These are phyloP conservation scores for Halophytophthora batemanensis DNA, from an alignment of 352 stramenopile genomes.

Conservation along the genomic window DNA sequence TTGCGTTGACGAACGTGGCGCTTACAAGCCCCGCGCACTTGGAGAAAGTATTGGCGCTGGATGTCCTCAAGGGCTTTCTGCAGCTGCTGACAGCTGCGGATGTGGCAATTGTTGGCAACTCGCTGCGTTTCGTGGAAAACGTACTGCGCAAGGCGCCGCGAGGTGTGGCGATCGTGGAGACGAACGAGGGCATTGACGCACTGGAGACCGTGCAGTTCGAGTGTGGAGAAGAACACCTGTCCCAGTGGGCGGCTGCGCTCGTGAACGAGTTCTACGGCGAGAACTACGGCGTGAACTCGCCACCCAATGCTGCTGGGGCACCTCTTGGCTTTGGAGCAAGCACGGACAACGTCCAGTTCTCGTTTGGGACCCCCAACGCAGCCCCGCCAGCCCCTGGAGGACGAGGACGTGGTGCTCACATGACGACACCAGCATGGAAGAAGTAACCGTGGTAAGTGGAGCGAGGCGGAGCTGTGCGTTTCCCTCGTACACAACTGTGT, in stretches of 20 bases:
- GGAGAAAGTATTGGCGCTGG: slow-evolving; percentile 48
- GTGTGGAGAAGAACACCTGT: slow-evolving; percentile 51
- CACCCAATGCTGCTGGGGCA: slow-evolving; percentile 26
- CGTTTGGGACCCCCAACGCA: slow-evolving; percentile 13
- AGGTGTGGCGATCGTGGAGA: slow-evolving; percentile 57
- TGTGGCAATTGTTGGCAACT: slow-evolving; percentile 71
- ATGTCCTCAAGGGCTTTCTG: slow-evolving; percentile 58
- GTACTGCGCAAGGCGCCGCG: slow-evolving; percentile 60
- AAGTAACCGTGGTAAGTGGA: slow-evolving; percentile 27
- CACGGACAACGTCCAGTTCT: slow-evolving; percentile 18
- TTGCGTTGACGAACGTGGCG: slow-evolving; percentile 71
- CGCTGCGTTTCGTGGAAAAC: slow-evolving; percentile 73
- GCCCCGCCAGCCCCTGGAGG: slow-evolving; percentile 26
- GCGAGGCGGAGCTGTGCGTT: too few relatives aligned
- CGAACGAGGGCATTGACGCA: slow-evolving; percentile 68
- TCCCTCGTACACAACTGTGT: too few relatives aligned
- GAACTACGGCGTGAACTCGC: slow-evolving; percentile 75
- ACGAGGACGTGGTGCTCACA: slow-evolving; percentile 61
- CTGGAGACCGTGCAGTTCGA: slow-evolving; percentile 80
- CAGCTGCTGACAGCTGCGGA: slow-evolving; percentile 57
- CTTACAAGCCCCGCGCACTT: slow-evolving; percentile 51
- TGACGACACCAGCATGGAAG: slow-evolving; percentile 69
- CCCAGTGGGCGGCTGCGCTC: slow-evolving; percentile 59
- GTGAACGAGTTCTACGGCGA: slow-evolving; percentile 86
- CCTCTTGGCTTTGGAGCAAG: slow-evolving; percentile 14